Evolutionary conservation across 192 early-diverging fungal genomes (phyloP).

Genomic region (Linnemannia exigua): DNA sequence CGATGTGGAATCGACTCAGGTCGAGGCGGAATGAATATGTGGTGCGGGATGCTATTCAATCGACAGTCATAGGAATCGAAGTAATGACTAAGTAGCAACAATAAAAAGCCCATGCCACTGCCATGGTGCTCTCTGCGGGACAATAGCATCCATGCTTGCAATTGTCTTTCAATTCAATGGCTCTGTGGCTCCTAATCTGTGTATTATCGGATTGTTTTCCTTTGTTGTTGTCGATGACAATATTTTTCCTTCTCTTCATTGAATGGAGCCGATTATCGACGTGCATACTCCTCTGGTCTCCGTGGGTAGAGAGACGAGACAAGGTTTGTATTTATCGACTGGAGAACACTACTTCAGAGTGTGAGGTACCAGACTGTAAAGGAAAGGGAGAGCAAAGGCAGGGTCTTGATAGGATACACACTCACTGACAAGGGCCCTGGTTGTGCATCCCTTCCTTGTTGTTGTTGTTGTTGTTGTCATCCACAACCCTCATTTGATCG

Average conservation of each 20-base stretch:
- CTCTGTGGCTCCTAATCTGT: background rate
- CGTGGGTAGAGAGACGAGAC: background rate
- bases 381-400: background rate
- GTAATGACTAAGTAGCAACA: too few species aligned
- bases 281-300: background rate
- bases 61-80: background rate
- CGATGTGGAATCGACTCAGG: background rate
- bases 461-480: background rate
- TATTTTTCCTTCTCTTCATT: background rate
- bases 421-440: background rate
- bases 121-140: too few species aligned
- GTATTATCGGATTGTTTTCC: background rate
- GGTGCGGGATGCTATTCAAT: background rate
- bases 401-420: background rate
- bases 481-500: background rate
- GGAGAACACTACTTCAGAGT: background rate
- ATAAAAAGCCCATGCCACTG: background rate
- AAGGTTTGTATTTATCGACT: constrained; percentile 5
- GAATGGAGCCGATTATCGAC: background rate
- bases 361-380: background rate
- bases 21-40: background rate
- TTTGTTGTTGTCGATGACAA: background rate
- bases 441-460: background rate
- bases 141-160: background rate
- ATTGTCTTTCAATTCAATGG: background rate